These are phyloP conservation scores for Globisporangium nodosum DNA, from an alignment of 352 stramenopile genomes.

Conservation along the genomic window DNA sequence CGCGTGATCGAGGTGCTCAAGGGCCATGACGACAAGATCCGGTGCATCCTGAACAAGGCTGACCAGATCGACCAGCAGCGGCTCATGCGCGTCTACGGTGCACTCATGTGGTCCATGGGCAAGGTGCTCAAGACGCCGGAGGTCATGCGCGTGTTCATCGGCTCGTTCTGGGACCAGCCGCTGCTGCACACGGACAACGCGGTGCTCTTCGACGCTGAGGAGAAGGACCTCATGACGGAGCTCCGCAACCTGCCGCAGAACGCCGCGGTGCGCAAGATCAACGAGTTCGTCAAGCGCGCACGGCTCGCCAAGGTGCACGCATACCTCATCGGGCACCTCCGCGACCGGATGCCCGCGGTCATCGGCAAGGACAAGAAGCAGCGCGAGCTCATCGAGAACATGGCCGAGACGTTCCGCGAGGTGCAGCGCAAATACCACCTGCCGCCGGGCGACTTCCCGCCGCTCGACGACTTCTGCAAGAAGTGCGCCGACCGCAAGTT, in stretches of 20 bases:
- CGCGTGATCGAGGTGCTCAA: constrained; percentile 95
- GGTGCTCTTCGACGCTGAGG: constrained; percentile 95
- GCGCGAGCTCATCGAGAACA: constrained; percentile 91
- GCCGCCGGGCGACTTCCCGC: constrained; percentile 92
- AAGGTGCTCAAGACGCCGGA: constrained; percentile 98
- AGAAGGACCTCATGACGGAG: constrained; percentile 97
- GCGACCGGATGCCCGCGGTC: constrained; percentile 95
- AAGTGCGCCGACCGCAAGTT: constrained; percentile 88
- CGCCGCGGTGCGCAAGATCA: constrained; percentile 92
- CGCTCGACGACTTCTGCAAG: constrained; percentile 84
- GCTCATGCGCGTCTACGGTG: constrained; percentile 95
- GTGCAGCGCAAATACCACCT: constrained; percentile 97
- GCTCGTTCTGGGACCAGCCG: constrained; percentile 96
- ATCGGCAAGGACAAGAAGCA: constrained; percentile 98
- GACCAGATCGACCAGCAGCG: constrained; percentile 98
- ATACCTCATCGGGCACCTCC: constrained; percentile 97
- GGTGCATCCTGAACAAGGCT: constrained; percentile 98
- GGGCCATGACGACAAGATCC: constrained; percentile 98
- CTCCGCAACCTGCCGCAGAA: constrained; percentile 94
- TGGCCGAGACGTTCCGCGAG: constrained; percentile 95
- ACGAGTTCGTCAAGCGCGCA: constrained; percentile 94
- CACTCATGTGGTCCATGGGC: constrained; percentile 97
- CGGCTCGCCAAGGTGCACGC: constrained; percentile 95
- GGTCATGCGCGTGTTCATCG: constrained; percentile 97
- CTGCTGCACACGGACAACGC: constrained; percentile 86